Evolutionary conservation across 164 flowering plant genomes (phyloP).

Genomic region (Magnolia sinica): DNA sequence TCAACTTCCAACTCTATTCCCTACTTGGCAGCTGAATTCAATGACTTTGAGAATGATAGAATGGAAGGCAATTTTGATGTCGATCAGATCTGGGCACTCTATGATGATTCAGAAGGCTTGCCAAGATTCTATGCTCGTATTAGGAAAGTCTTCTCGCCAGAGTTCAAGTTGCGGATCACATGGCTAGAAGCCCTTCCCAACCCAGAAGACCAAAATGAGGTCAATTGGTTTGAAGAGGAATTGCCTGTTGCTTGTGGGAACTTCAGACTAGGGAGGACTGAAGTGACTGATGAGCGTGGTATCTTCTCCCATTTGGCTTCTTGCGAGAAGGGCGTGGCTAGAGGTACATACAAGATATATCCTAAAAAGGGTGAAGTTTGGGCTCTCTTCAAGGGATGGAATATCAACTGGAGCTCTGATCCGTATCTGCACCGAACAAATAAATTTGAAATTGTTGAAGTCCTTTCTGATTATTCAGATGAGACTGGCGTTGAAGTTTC

Average conservation of each 20-base stretch:
- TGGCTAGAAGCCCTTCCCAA: slow-evolving; percentile 62
- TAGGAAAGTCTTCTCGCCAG: slow-evolving; percentile 36
- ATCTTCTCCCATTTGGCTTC: slow-evolving; percentile 62
- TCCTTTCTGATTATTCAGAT: slow-evolving; percentile 52
- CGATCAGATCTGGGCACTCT: slow-evolving; percentile 83
- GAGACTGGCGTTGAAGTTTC: slow-evolving; percentile 41
- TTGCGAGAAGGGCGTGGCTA: slow-evolving; percentile 26
- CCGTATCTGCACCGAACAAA: slow-evolving; percentile 28
- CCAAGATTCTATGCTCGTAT: slow-evolving; percentile 86
- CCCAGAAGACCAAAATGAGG: slow-evolving; percentile 37
- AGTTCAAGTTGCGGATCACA: slow-evolving; percentile 53
- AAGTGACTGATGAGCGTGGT: slow-evolving; percentile 25
- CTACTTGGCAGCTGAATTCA: slow-evolving; percentile 61
- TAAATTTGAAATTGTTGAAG: slow-evolving; percentile 61
- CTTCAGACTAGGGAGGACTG: slow-evolving; percentile 38
- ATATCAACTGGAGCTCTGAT: slow-evolving; percentile 41
- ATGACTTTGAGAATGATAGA: slow-evolving; percentile 57
- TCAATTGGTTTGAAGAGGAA: slow-evolving; percentile 34
- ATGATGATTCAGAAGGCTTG: slow-evolving; percentile 72
- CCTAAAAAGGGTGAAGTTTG: slow-evolving; percentile 77
- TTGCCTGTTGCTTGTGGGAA: slow-evolving; percentile 74
- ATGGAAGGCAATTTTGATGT: slow-evolving; percentile 35
- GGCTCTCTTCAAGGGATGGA: slow-evolving; percentile 80
- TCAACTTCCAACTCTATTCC: slow-evolving; percentile 21
- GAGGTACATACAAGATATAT: slow-evolving; percentile 31